Percentiles rank a stretch among this genome's conserved stretches.
Conservation (phyloP, 2,329 filamentous ascomycete genomes). For the Neofusicoccum cordaticola region DNA sequence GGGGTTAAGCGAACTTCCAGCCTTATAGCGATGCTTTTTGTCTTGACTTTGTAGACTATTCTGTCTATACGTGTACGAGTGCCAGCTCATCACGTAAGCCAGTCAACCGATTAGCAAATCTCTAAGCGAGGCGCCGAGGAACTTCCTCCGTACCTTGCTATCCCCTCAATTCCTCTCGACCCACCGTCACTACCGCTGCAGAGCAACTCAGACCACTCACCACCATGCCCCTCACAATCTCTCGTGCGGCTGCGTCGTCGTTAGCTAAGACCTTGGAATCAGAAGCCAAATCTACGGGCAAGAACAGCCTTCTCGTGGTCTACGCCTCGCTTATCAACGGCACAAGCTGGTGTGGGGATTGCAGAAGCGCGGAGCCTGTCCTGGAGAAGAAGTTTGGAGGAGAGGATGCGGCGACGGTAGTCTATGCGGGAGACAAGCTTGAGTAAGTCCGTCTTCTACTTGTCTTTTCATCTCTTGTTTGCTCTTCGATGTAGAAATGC, state of each 20-base stretch:
- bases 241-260: background rate
- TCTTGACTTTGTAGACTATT: too few species aligned
- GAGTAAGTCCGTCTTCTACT: background rate
- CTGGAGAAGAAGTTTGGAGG: background rate
- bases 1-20: too few species aligned
- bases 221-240: background rate
- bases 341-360: conserved; percentile 2
- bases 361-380: background rate
- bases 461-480: background rate
- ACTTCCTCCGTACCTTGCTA: too few species aligned
- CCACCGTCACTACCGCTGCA: too few species aligned
- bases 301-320: background rate
- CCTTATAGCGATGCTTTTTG: too few species aligned
- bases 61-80: too few species aligned
- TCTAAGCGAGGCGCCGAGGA: too few species aligned
- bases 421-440: background rate
- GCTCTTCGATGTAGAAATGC: too few species aligned
- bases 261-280: background rate
- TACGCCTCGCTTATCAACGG: background rate
- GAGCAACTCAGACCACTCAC: too few species aligned
- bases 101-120: too few species aligned
- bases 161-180: too few species aligned
- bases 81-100: too few species aligned
- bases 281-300: background rate
- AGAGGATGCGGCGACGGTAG: background rate